Evolutionary conservation across 257 asterid species (phyloP), one percentile per base, ranked within the genome.

Genomic region (Gynochthodes officinalis): DNA sequence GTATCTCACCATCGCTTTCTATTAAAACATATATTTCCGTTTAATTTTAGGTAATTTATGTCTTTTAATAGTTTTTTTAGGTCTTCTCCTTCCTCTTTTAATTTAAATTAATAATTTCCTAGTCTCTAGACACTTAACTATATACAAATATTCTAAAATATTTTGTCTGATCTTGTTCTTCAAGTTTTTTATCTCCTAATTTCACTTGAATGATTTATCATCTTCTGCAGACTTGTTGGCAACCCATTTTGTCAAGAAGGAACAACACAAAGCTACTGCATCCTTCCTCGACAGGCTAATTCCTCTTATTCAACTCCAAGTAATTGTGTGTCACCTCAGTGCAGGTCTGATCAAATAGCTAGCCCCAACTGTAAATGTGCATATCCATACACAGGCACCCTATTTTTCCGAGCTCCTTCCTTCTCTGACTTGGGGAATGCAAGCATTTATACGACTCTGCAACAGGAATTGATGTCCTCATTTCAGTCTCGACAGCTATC

Each of bases 341-440:
- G 99, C 77, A 67, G 43, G 19, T 75, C 83, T 5, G 79, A 73
- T 37, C 83, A 75, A 79, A 35, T 81, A 58, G 68, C 84, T 0
- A 95, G 97, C 73, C 96, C 97, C 53, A 83, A 81, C 19, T 92
- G 99, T 84, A 62, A 76, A 58, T 95, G 99, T 77, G 83, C 87
- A 61, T 80, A 81, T 80, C 97, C 99, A 48, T 95, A 90, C 72
- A 68, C 86, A 4, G 99, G 99, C 46, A 81, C 23, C 70, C 79
- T 95, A 10, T 13, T 46, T 53, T 92, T 95, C 48, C 86, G 97
- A 2, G 89, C 98, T 37, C 93, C 96, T 76, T 88, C 92, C 25
- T 92, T 92, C 80, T 89, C 92, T 74, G 54, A 71, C 88, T 84
- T 82, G 60, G 93, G 85, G 65, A 92, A 90, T 82, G n/a, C 44